Percentiles rank a stretch among this genome's conserved stretches.
Conservation (phyloP, 371 early-diverging fungal species). For the Mortierella sp. region DNA sequence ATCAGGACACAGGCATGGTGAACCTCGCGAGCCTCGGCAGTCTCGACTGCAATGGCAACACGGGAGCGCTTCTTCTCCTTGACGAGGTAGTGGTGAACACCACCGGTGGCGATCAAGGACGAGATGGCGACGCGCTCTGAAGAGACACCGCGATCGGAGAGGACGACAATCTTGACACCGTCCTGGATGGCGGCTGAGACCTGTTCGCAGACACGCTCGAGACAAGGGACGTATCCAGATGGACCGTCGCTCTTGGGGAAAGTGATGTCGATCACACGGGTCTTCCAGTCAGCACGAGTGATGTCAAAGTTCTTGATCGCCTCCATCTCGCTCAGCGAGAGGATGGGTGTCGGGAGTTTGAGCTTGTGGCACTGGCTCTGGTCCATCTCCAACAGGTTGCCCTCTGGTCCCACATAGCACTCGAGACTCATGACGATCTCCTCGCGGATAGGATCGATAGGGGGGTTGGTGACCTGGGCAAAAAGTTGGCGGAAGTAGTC, state of each 20-base stretch:
- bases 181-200: constrained; percentile 84
- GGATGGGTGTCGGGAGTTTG: constrained; percentile 85
- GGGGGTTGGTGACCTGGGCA: constrained; percentile 97
- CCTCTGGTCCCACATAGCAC: constrained; percentile 95
- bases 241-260: constrained; percentile 81
- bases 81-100: constrained; percentile 94
- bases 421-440: constrained; percentile 96
- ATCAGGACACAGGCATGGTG: constrained; percentile 96
- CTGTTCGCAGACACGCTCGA: constrained; percentile 89
- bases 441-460: constrained; percentile 98
- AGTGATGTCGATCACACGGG: constrained; percentile 89
- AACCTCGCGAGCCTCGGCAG: constrained; percentile 96
- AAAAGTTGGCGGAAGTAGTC: constrained; percentile 97
- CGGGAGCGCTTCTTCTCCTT: constrained; percentile 88
- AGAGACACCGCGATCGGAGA: constrained; percentile 82
- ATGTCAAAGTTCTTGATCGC: constrained; percentile 77
- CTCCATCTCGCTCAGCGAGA: constrained; percentile 83
- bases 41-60: constrained; percentile 91
- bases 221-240: constrained; percentile 76
- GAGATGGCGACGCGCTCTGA: constrained; percentile 86
- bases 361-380: constrained; percentile 83
- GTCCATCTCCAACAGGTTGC: constrained; percentile 90
- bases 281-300: constrained; percentile 79
- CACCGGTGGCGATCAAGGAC: constrained; percentile 91
- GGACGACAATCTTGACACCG: constrained; percentile 83